Conservation (phyloP, 2,329 filamentous ascomycete genomes). For the Aspergillus melleus region DNA sequence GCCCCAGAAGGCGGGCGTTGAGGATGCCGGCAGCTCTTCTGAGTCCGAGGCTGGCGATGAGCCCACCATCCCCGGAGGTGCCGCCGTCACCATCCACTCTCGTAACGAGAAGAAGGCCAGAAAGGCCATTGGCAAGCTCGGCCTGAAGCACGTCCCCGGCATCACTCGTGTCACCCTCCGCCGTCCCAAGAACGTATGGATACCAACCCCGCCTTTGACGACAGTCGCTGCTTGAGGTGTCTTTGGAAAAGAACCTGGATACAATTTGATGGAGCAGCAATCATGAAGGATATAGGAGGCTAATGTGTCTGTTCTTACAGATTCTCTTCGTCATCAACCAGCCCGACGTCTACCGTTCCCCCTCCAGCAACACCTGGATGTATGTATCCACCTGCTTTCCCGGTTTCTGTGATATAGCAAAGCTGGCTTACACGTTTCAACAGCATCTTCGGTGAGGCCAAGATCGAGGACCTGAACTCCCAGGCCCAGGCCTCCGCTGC, state of each 20-base stretch:
- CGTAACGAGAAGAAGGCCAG: slow-evolving; percentile 99
- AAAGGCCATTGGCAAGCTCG: slow-evolving; percentile 98
- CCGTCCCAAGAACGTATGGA: slow-evolving; percentile 94
- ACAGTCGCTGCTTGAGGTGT: neutral
- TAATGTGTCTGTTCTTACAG: slow-evolving; percentile 49
- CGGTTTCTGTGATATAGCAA: slow-evolving; percentile 1
- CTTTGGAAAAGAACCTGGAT: neutral
- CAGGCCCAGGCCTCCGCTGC: slow-evolving; percentile 94
- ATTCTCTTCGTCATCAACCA: slow-evolving; percentile 99
- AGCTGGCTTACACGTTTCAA: slow-evolving; percentile 25
- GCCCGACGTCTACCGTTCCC: slow-evolving; percentile 99
- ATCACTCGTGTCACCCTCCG: slow-evolving; percentile 98
- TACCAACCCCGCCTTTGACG: slow-evolving; percentile 14
- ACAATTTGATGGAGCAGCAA: neutral
- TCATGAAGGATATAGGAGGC: slow-evolving; percentile 9
- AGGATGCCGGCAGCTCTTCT: slow-evolving; percentile 59
- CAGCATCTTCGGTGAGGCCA: slow-evolving; percentile 99
- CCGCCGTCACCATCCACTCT: slow-evolving; percentile 88
- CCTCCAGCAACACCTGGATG: slow-evolving; percentile 99
- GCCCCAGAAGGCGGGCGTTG: slow-evolving; percentile 79
- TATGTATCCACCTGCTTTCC: slow-evolving; percentile 53
- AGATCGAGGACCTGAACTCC: slow-evolving; percentile 99
- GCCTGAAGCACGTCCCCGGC: slow-evolving; percentile 91
- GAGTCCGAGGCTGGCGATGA: slow-evolving; percentile 57
- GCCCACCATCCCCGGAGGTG: slow-evolving; percentile 74